Evolutionary conservation across 345 rosid species (phyloP), one percentile per base, ranked within the genome.

Genomic region (Brassica carinata): DNA sequence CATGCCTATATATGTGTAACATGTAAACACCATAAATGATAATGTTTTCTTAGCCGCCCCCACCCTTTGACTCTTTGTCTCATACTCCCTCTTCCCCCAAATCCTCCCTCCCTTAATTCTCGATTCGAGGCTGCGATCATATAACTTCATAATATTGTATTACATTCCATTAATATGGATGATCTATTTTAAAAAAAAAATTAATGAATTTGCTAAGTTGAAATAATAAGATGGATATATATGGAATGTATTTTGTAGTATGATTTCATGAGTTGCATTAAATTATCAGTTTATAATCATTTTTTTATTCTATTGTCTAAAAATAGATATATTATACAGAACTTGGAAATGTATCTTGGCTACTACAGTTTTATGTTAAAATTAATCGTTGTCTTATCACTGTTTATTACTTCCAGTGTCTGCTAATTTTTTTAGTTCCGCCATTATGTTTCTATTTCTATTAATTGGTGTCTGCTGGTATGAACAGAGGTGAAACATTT

Each of bases 11-110:
- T 59, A 19, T 59, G 10, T 58, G 29, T 58, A 55, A 55, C 17
- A 55, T 23, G 5, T n/a, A 8, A 19, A 62, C 15, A n/a, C 5
- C 72, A 15, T 27, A 57, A 17, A 55, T 58, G 14, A 23, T 73
- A 18, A 19, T 48, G 18, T 40, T 30, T 79, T 66, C 83, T 68
- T 30, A 67, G 64, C 64, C 73, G 58, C 74, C 77, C 53, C 74
- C 80, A 79, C 51, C 17, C 57, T 76, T 83, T 80, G 83, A 74
- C 82, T 76, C 64, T 65, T 10, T 40, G 81, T 63, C 55, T 78
- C 74, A 38, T 45, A 57, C 55, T 67, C 63, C 45, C 23, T 76
- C 40, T 76, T 30, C 69, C 19, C 64, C 26, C 0, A 19, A n/a
- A 5, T 14, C 48, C 7, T 29, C 10, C 38, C 63, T 7, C 58